Evolutionary conservation across 208 protist species (phyloP).

Genomic region (Borovskyia barvae): DNA sequence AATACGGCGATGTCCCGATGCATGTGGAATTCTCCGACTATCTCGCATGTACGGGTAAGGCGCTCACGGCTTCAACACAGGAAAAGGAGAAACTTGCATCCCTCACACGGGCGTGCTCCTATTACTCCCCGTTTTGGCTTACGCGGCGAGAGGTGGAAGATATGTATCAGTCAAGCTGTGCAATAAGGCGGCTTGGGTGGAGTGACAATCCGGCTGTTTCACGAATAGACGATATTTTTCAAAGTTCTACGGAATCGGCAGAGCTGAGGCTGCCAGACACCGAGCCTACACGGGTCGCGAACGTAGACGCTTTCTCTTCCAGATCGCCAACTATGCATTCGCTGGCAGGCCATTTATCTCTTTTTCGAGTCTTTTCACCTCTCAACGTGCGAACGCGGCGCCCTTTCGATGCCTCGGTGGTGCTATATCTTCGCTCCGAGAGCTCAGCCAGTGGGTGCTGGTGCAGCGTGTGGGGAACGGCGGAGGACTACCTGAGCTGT

Average conservation of each 20-base stretch:
- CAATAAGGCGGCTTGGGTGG: not conserved
- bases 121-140: constrained; percentile 62
- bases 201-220: no score
- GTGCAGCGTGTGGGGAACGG: constrained; percentile 71
- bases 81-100: constrained; percentile 5
- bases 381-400: constrained; percentile 45
- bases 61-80: constrained; percentile 21
- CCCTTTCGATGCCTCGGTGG: constrained; percentile 28
- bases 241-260: not conserved
- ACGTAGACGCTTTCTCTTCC: constrained; percentile 3
- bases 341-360: no score
- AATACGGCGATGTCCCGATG: constrained; percentile 25
- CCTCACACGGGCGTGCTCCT: constrained; percentile 5
- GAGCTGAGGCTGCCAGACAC: not conserved
- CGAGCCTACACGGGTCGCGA: not conserved
- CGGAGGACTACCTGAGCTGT: constrained; percentile 37
- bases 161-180: not conserved
- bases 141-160: constrained; percentile 6
- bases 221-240: no score
- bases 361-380: constrained; percentile 51
- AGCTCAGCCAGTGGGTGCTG: constrained; percentile 37
- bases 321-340: no score
- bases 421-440: constrained; percentile 40
- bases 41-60: constrained; percentile 35
- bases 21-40: constrained; percentile 33